Evolutionary conservation across 2,329 filamentous ascomycete genomes (phyloP).

Genomic region (Sporothrix variecibatus): DNA sequence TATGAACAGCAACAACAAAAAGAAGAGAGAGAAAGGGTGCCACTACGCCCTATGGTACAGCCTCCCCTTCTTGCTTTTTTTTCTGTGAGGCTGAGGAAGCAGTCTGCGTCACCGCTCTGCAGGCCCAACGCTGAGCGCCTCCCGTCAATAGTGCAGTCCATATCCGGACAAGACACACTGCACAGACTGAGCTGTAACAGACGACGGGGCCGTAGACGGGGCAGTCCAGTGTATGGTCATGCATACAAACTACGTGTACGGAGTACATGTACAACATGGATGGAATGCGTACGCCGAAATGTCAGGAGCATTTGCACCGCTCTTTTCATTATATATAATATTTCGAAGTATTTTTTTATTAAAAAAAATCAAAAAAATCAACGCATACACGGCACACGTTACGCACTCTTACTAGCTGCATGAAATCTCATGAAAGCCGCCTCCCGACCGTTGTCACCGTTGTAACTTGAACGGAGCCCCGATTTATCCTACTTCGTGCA

Average conservation of each 20-base stretch:
- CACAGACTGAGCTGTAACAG: slow-evolving; percentile 9
- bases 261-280: neutral
- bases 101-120: neutral
- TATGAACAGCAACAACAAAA: neutral
- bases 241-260: neutral
- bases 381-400: neutral
- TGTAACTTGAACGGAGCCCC: neutral
- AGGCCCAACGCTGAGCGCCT: neutral
- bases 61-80: neutral
- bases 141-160: neutral
- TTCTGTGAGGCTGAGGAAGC: neutral
- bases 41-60: neutral
- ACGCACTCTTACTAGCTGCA: neutral
- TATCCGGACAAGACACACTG: neutral
- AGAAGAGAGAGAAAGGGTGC: neutral
- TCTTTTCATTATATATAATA: neutral
- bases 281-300: neutral
- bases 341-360: too few relatives aligned
- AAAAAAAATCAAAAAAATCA: neutral
- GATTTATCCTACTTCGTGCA: neutral
- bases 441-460: neutral
- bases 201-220: neutral
- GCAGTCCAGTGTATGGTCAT: neutral
- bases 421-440: neutral
- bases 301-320: neutral